phyloP scores from a whole-genome alignment of 2,329 filamentous ascomycete species.

The Colletotrichum noveboracense region DNA sequence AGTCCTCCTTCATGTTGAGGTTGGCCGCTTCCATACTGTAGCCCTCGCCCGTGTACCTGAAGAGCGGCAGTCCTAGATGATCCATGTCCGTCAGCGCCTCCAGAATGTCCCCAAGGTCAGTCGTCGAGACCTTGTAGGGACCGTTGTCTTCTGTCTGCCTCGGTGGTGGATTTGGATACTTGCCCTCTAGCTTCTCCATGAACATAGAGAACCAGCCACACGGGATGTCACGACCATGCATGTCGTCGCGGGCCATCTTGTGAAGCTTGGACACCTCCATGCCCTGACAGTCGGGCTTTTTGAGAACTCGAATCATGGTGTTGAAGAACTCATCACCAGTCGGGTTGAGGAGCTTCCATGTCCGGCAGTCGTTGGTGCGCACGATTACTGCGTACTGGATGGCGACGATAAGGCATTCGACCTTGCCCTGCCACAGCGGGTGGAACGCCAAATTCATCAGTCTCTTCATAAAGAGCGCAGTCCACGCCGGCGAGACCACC shows the following conservation, averaged over 20 bases:
- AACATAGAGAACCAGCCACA: not conserved
- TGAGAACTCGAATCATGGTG: not conserved
- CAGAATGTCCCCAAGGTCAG: not conserved
- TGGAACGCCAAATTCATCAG: not conserved
- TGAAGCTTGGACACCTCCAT: not conserved
- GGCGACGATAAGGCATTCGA: not conserved
- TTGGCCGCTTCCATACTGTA: not conserved
- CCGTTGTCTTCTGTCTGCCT: not conserved
- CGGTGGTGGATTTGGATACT: not conserved
- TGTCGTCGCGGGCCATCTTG: not conserved
- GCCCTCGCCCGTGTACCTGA: not conserved
- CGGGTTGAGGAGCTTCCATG: not conserved
- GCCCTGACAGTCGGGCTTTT: accelerated
- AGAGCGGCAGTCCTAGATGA: not conserved
- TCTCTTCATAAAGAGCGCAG: accelerated
- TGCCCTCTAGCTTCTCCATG: not conserved
- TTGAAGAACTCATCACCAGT: not conserved
- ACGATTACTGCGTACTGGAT: not conserved
- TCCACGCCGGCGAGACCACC: not conserved
- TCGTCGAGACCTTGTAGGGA: not conserved
- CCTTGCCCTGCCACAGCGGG: not conserved
- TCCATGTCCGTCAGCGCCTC: not conserved
- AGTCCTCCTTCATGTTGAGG: too few species aligned
- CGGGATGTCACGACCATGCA: not conserved
- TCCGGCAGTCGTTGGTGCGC: not conserved